Base-by-base conservation (phyloP, 2,329 filamentous ascomycete species). In the Claviceps sp. region DNA sequence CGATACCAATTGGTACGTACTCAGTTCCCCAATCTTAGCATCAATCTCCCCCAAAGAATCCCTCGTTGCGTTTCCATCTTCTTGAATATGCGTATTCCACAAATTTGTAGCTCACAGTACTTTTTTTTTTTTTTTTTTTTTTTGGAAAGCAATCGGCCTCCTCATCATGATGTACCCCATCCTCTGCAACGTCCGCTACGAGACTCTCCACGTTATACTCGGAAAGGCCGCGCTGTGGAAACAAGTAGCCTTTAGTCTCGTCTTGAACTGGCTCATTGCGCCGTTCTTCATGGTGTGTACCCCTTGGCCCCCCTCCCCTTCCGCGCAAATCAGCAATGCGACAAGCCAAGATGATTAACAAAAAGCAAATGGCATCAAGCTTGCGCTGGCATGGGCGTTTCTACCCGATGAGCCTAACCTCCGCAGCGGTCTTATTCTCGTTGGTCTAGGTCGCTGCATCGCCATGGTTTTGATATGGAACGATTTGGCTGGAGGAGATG, bases 121-220 rank as follows among this genome's bases (percentile, higher is more conserved):
- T 45, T 20, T 29, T 29, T 26, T 26, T 11, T 29, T 45, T 22
- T 46, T 17, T 45, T 20, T 29, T 29, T 26, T 26, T 11, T 29
- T 45, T 22, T 46, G n/a, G n/a, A 1, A 17, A 86, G 87, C 88
- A 0, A 71, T 94, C 47, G 88, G 88, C 0, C 69, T 95, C 1
- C 74, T 95, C 1, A 82, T 94, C 43, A 95, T 95, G 88, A 95
- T 95, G 87, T 95, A 93, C 61, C 89, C 88, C 0, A 94, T 95
- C 54, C 71, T 95, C 0, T 94, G 87, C 75, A 93, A 93, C 65
- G 85, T 94, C 5, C 80, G 80, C 42, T 93, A 81, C 66, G 88
- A 94, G 64, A 78, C 79, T 0, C 68, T 94, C 9, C 86, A 88
- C 63, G 69, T 77, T 2, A 70, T 88, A 4, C 76, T 93, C 53